phyloP scores from a whole-genome alignment of 352 stramenopile genomes.

The Phytophthora hibernalis region DNA sequence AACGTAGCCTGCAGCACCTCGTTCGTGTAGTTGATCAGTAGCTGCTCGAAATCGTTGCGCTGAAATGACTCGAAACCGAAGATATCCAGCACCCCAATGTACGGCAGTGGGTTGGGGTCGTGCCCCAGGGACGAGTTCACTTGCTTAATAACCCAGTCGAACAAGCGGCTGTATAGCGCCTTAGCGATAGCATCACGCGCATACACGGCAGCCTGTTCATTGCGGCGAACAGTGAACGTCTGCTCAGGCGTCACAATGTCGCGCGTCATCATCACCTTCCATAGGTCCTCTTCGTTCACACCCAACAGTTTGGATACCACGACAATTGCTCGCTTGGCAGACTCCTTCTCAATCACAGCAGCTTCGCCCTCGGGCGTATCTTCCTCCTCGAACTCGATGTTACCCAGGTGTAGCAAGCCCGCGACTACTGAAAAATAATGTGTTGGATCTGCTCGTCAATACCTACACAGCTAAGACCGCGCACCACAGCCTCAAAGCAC shows the following conservation, averaged over 20 bases:
- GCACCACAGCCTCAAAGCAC: slow-evolving; percentile 80
- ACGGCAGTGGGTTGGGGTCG: slow-evolving; percentile 77
- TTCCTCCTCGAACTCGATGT: slow-evolving; percentile 95
- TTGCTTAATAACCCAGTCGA: slow-evolving; percentile 93
- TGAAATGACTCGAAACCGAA: slow-evolving; percentile 93
- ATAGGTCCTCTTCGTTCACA: slow-evolving; percentile 65
- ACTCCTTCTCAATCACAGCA: slow-evolving; percentile 74
- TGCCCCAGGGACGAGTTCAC: slow-evolving; percentile 91
- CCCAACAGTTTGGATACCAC: slow-evolving; percentile 72
- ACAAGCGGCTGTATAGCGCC: slow-evolving; percentile 92
- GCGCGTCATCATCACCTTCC: slow-evolving; percentile 87
- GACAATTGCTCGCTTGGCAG: slow-evolving; percentile 64
- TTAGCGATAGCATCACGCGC: slow-evolving; percentile 94
- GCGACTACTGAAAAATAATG: slow-evolving; percentile 93
- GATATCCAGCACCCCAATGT: slow-evolving; percentile 93
- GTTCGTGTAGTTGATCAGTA: slow-evolving; percentile 93
- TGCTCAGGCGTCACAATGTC: slow-evolving; percentile 87
- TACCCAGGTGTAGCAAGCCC: slow-evolving; percentile 96
- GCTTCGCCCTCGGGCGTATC: slow-evolving; percentile 84
- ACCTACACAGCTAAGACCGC: slow-evolving; percentile 78
- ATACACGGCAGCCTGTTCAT: slow-evolving; percentile 87
- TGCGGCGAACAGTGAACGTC: slow-evolving; percentile 84
- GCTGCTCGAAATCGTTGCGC: slow-evolving; percentile 92
- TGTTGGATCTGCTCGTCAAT: slow-evolving; percentile 76
- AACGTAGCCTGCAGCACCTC: slow-evolving; percentile 89